A percentile compares a stretch with the other conserved stretches of the same genome.
phyloP scores from a whole-genome alignment of 2,329 filamentous ascomycete species.

The Monilinia aucupariae region DNA sequence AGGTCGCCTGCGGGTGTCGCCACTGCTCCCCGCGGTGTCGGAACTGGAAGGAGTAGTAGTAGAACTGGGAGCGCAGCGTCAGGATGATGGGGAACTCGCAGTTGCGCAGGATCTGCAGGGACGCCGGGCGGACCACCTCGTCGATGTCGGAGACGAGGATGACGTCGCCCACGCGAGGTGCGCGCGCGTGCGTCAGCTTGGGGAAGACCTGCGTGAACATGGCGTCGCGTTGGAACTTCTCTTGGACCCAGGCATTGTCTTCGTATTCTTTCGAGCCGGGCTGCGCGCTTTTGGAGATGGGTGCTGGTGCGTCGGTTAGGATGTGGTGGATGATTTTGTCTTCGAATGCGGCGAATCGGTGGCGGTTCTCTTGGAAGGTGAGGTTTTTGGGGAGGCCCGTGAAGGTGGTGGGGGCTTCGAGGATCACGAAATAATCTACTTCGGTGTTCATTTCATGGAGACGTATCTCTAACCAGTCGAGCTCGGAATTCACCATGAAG shows the following conservation, averaged over 20 bases:
- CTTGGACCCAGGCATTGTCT: constrained; percentile 43
- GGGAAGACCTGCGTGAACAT: constrained; percentile 50
- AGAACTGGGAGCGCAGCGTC: constrained; percentile 35
- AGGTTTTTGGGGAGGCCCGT: constrained; percentile 52
- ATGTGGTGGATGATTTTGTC: constrained; percentile 57
- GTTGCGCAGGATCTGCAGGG: constrained; percentile 35
- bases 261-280: constrained; percentile 34
- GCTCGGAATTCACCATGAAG: constrained; percentile 56
- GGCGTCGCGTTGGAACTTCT: constrained; percentile 51
- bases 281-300: background rate
- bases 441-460: constrained; percentile 52
- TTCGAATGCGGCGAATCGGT: constrained; percentile 46
- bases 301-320: constrained; percentile 39
- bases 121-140: constrained; percentile 39
- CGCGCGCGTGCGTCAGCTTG: constrained; percentile 33
- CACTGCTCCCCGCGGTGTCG: constrained; percentile 36
- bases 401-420: constrained; percentile 55
- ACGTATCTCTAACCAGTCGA: constrained; percentile 61
- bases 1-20: constrained; percentile 43
- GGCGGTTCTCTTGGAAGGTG: constrained; percentile 47
- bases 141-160: constrained; percentile 43
- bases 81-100: constrained; percentile 36
- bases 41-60: constrained; percentile 40
- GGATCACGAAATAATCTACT: constrained; percentile 61
- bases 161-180: constrained; percentile 36